phyloP scores from a whole-genome alignment of 768 basidiomycete species.

The Lyophyllum shimeji region DNA sequence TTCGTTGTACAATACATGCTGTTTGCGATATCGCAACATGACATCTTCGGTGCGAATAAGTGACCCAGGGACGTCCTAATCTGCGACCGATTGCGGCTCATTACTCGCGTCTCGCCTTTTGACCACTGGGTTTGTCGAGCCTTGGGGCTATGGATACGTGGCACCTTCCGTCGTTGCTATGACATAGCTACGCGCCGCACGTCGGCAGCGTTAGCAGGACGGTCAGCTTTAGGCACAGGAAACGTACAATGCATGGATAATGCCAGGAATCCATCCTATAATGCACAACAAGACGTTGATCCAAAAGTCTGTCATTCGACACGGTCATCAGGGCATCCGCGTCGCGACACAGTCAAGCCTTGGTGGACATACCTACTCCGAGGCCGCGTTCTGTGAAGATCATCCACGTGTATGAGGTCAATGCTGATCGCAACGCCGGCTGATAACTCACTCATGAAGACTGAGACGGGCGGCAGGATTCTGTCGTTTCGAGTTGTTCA shows the following conservation, averaged over 20 bases:
- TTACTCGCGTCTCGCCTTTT: no score
- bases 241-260: constrained; percentile 49
- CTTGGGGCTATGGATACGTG: no score
- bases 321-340: not conserved
- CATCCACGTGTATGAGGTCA: not conserved
- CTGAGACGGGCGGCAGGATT: constrained; percentile 6
- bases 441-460: constrained; percentile 7
- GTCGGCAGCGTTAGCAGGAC: not conserved
- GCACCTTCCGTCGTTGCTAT: constrained; percentile 12
- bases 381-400: constrained; percentile 7
- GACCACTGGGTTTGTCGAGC: no score
- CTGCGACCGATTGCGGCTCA: no score
- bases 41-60: no score
- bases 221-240: not conserved
- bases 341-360: no score
- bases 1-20: no score
- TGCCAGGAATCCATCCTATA: constrained; percentile 52
- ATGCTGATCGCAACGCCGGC: not conserved
- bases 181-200: constrained; percentile 15
- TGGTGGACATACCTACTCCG: constrained; percentile 4
- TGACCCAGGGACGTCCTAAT: no score
- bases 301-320: constrained; percentile 26
- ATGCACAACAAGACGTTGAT: constrained; percentile 38
- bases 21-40: no score
- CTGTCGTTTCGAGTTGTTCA: not conserved